phyloP scores from a whole-genome alignment of 768 basidiomycete species.

The Kondoa subrosea region DNA sequence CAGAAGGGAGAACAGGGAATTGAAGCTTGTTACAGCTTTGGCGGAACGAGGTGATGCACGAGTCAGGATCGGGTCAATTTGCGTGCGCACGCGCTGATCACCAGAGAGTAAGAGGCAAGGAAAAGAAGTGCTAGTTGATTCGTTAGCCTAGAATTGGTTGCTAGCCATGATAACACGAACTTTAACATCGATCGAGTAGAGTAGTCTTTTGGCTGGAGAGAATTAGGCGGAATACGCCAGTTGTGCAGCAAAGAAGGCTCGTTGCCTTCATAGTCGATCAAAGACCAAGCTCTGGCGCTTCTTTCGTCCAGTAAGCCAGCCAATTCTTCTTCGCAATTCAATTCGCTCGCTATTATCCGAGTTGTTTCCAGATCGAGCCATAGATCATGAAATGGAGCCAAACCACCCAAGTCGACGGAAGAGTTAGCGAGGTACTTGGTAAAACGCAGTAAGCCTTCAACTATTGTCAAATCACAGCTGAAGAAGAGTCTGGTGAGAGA shows the following conservation, averaged over 20 bases:
- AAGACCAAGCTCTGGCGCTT: neutral
- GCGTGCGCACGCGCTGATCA: neutral
- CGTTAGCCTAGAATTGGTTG: no score
- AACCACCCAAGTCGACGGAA: neutral
- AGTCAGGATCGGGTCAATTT: neutral
- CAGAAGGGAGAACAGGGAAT: neutral
- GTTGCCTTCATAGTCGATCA: neutral
- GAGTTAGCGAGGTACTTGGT: neutral
- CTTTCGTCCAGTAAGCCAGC: neutral
- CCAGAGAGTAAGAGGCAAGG: neutral
- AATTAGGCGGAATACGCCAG: neutral
- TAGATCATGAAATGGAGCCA: neutral
- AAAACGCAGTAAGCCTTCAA: slow-evolving; percentile 5
- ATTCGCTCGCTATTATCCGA: neutral
- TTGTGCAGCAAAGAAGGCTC: neutral
- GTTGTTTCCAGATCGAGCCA: neutral
- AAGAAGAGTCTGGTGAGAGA: neutral
- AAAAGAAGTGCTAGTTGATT: neutral
- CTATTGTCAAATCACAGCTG: neutral
- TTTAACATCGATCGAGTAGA: neutral
- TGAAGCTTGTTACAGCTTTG: neutral
- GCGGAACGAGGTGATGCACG: neutral
- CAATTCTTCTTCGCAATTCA: neutral
- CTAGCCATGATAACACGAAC: neutral
- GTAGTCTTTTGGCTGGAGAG: neutral